These are phyloP conservation scores for Pontederia paniculata DNA, from an alignment of 176 grass and related monocot genomes.

Conservation along the genomic window DNA sequence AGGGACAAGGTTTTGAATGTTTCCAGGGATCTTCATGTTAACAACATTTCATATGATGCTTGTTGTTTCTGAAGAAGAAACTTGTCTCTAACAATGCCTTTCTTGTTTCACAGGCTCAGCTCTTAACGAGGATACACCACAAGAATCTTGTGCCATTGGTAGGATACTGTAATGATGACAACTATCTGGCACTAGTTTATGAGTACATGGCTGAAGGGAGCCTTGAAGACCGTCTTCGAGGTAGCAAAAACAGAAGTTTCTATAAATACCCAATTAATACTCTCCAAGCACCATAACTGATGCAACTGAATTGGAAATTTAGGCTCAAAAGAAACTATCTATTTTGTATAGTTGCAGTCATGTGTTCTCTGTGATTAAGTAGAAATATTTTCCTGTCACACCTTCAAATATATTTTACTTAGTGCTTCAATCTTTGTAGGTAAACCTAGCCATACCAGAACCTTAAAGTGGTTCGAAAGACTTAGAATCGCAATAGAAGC, in stretches of 20 bases:
- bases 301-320: neutral
- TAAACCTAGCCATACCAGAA: neutral
- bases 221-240: conserved; percentile 24
- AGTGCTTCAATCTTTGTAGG: neutral
- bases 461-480: neutral
- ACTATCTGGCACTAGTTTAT: conserved; percentile 22
- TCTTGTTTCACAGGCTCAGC: conserved; percentile 20
- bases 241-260: neutral
- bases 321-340: neutral
- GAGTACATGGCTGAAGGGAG: conserved; percentile 24
- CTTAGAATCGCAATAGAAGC: neutral
- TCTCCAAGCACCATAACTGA: neutral
- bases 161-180: conserved; percentile 26
- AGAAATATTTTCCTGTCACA: neutral
- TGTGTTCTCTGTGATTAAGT: neutral
- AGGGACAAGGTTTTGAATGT: no score
- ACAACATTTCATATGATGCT: neutral
- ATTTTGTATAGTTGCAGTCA: neutral
- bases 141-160: conserved; percentile 23
- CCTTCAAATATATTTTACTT: neutral
- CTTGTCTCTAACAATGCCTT: neutral
- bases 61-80: neutral
- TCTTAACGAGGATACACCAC: conserved; percentile 28
- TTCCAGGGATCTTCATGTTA: neutral
- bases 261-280: neutral